Conservation (phyloP, 2,329 filamentous ascomycete genomes). For the Camillea tinctor region DNA sequence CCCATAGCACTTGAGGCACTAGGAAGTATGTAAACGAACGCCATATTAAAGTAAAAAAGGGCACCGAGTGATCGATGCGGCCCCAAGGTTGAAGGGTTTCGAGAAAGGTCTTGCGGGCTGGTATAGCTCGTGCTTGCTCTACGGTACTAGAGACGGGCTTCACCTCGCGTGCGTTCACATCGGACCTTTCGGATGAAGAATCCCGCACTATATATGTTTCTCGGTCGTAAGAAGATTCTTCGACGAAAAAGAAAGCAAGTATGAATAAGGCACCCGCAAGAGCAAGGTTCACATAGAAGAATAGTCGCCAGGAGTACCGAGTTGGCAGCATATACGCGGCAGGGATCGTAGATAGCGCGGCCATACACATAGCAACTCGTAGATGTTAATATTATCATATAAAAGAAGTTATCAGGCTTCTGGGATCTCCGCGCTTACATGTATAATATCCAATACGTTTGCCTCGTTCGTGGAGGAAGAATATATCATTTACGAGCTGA, state of each 20-base stretch:
- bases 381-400: slow-evolving; percentile 1
- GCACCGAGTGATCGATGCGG: slow-evolving; percentile 36
- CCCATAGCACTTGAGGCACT: slow-evolving; percentile 46
- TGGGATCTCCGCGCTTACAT: slow-evolving; percentile 26
- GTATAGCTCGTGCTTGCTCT: slow-evolving; percentile 21
- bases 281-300: slow-evolving; percentile 60
- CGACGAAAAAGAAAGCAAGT: slow-evolving; percentile 50
- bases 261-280: slow-evolving; percentile 46
- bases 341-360: slow-evolving; percentile 54
- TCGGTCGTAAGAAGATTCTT: slow-evolving; percentile 48
- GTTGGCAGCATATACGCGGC: slow-evolving; percentile 61
- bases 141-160: slow-evolving; percentile 22
- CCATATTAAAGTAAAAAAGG: slow-evolving; percentile 40
- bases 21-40: slow-evolving; percentile 44
- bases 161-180: slow-evolving; percentile 11
- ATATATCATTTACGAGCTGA: slow-evolving; percentile 46
- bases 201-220: slow-evolving; percentile 15
- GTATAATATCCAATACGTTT: slow-evolving; percentile 62
- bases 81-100: slow-evolving; percentile 39
- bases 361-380: slow-evolving; percentile 53
- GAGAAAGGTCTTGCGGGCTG: slow-evolving; percentile 38
- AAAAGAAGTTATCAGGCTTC: background rate
- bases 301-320: slow-evolving; percentile 58
- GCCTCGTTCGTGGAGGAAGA: slow-evolving; percentile 46
- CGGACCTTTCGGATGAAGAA: slow-evolving; percentile 5